Percentiles rank a stretch among this genome's conserved stretches.
Evolutionary conservation across 2,329 filamentous ascomycete species (phyloP).

Genomic region (Verticillium isaacii): DNA sequence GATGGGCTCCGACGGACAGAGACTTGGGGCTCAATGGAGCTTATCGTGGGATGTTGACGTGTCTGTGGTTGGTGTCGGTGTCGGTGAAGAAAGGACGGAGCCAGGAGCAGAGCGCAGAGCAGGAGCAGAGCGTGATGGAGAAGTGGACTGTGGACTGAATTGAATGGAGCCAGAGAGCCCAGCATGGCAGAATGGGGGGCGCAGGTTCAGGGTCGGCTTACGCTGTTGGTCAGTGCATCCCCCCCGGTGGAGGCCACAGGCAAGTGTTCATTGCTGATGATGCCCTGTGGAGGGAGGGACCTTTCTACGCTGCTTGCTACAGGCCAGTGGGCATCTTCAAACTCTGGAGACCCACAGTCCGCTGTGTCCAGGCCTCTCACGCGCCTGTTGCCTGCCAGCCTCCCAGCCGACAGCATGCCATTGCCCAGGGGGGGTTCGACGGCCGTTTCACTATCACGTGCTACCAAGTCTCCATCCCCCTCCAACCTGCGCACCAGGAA

Average conservation of each 20-base stretch:
- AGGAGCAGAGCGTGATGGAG: neutral
- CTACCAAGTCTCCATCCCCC: neutral
- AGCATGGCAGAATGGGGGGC: neutral
- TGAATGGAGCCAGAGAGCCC: neutral
- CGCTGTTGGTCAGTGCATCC: neutral
- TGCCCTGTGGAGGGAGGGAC: neutral
- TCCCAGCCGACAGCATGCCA: neutral
- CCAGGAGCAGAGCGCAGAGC: neutral
- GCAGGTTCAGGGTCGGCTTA: neutral
- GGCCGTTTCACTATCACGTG: slow-evolving; percentile 12
- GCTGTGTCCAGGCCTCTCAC: neutral
- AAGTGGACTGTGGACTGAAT: neutral
- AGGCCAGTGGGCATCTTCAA: neutral
- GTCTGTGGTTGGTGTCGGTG: neutral
- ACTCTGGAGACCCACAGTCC: neutral
- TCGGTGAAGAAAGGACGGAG: slow-evolving; percentile 4
- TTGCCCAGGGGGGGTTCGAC: neutral
- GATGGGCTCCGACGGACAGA: neutral
- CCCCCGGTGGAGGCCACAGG: neutral
- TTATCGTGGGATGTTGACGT: slow-evolving; percentile 3
- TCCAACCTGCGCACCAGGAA: slow-evolving; percentile 2
- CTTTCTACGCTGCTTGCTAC: neutral
- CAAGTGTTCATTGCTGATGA: neutral
- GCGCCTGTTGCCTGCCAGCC: neutral
- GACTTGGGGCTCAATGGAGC: slow-evolving; percentile 1